These are phyloP conservation scores for Glycyrrhiza uralensis DNA, from an alignment of 306 rosid genomes.

Conservation along the genomic window DNA sequence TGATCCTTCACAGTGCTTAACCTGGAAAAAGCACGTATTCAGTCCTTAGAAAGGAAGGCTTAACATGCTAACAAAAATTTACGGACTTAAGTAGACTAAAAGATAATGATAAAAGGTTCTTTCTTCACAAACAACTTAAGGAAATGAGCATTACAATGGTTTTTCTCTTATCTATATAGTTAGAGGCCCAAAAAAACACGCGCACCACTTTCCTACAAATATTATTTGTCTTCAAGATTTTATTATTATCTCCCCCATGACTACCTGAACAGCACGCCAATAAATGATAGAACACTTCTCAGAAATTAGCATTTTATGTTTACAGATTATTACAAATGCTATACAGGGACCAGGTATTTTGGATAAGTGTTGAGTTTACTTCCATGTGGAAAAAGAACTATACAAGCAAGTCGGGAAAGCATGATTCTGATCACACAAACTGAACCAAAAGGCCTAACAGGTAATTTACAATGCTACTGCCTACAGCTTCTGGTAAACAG, in stretches of 20 bases:
- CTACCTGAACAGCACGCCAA: background rate
- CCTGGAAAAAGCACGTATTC: slow-evolving; percentile 58
- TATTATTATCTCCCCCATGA: slow-evolving; percentile 19
- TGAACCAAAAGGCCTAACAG: background rate
- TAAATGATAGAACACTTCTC: background rate
- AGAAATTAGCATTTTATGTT: background rate
- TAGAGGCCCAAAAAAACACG: background rate
- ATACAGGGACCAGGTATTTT: background rate
- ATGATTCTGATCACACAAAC: background rate
- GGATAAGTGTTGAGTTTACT: background rate
- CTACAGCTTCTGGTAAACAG: slow-evolving; percentile 4
- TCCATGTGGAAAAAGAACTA: background rate
- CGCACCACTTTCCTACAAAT: background rate
- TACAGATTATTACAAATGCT: background rate
- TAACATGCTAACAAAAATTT: slow-evolving; percentile 7
- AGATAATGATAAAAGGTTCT: background rate
- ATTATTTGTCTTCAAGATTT: background rate
- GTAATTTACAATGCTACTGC: slow-evolving; percentile 7
- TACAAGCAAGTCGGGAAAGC: background rate
- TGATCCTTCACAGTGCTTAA: slow-evolving; percentile 64
- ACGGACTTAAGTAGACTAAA: background rate
- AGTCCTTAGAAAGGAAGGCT: slow-evolving; percentile 24
- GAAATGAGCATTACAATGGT: background rate
- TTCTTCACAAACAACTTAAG: background rate
- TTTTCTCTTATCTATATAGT: background rate